These are phyloP conservation scores for Nicotiana otophora DNA, from an alignment of 257 asterid species.

Conservation along the genomic window DNA sequence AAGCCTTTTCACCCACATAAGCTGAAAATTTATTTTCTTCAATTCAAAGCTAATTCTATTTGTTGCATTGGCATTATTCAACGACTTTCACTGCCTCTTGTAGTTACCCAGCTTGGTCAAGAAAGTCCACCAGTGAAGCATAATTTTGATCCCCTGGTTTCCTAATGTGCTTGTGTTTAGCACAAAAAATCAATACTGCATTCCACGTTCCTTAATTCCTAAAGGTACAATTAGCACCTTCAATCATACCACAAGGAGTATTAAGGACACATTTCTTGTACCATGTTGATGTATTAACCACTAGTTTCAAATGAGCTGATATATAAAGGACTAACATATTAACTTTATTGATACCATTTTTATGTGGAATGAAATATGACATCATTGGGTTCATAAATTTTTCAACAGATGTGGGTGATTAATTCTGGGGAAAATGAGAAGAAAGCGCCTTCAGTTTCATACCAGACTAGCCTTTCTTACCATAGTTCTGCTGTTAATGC, in stretches of 20 bases:
- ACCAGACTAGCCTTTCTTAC: conserved; percentile 68
- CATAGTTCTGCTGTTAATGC: conserved; percentile 83
- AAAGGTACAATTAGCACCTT: neutral
- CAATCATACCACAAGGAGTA: neutral
- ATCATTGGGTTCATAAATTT: neutral
- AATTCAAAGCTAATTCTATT: neutral
- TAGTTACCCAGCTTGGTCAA: neutral
- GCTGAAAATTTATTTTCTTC: neutral
- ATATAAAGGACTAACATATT: neutral
- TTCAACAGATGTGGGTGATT: conserved; percentile 70
- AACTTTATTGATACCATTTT: neutral
- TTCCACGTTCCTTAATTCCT: neutral
- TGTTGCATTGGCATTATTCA: neutral
- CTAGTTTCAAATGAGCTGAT: neutral
- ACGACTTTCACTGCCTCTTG: neutral
- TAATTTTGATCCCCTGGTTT: neutral
- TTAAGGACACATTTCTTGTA: too few species aligned
- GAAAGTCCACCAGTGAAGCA: neutral
- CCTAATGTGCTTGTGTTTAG: neutral
- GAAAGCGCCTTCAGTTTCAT: conserved; percentile 58
- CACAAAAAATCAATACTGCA: neutral
- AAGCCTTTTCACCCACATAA: neutral
- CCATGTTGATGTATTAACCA: neutral
- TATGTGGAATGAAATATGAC: neutral
- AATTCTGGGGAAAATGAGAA: conserved; percentile 44